Conservation (phyloP, 768 basidiomycete genomes). For the Chalciporus chontae region DNA sequence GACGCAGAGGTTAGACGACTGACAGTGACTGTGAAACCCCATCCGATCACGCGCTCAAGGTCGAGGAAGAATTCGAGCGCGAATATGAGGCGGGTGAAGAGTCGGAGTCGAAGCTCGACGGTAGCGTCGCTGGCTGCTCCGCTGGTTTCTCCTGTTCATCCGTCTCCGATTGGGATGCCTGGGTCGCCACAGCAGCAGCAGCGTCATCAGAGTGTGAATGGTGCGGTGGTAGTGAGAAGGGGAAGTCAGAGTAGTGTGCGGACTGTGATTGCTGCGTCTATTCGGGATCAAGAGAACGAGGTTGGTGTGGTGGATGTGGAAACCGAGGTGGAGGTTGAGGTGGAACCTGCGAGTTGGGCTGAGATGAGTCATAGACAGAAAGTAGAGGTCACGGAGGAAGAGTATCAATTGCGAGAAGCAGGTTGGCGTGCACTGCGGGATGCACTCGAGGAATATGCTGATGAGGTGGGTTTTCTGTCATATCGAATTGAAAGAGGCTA, state of each 20-base stretch:
- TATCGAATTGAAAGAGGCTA: not conserved
- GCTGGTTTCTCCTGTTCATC: slow-evolving; percentile 15
- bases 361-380: slow-evolving; percentile 24
- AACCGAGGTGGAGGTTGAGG: slow-evolving; percentile 30
- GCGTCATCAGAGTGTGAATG: not conserved
- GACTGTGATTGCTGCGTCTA: slow-evolving; percentile 62
- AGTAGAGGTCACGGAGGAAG: slow-evolving; percentile 41
- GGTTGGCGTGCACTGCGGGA: slow-evolving; percentile 56
- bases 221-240: slow-evolving; percentile 38
- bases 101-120: slow-evolving; percentile 63
- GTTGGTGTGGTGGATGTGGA: slow-evolving; percentile 9
- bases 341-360: slow-evolving; percentile 25
- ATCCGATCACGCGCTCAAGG: slow-evolving; percentile 30
- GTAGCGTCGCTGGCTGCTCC: slow-evolving; percentile 57
- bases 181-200: slow-evolving; percentile 8
- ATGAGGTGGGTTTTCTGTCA: slow-evolving; percentile 42
- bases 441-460: slow-evolving; percentile 57
- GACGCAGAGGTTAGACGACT: slow-evolving; percentile 6
- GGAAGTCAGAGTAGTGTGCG: slow-evolving; percentile 66
- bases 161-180: slow-evolving; percentile 8
- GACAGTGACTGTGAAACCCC: slow-evolving; percentile 5
- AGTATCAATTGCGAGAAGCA: slow-evolving; percentile 47
- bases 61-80: slow-evolving; percentile 29
- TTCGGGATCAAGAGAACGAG: slow-evolving; percentile 35
- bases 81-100: slow-evolving; percentile 22